A percentile compares a stretch with the other conserved stretches of the same genome.
These are phyloP conservation scores for Cryptococcus jaspeensis DNA, from an alignment of 1,284 basidiomycete species.

Conservation along the genomic window DNA sequence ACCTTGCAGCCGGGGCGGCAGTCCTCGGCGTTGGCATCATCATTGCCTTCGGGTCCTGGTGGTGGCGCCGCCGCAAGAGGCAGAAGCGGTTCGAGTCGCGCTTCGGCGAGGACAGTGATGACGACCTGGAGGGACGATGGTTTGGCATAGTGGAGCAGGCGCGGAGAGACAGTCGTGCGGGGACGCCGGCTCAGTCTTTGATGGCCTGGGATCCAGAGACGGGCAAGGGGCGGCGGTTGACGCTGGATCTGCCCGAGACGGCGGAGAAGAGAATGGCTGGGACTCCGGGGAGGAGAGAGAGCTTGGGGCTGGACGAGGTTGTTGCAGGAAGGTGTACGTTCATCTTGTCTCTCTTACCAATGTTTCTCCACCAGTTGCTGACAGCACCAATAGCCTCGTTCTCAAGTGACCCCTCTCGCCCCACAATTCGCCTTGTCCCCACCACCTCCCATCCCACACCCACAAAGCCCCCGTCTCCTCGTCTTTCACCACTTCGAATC, in stretches of 20 bases:
- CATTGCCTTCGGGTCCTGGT: conserved; percentile 7
- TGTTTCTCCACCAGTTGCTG: too few species aligned
- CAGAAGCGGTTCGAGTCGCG: conserved; percentile 8
- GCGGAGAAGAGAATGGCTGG: background rate
- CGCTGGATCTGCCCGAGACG: too few species aligned
- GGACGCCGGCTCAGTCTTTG: background rate
- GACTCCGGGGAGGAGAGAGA: background rate
- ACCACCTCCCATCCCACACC: too few species aligned
- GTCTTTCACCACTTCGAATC: too few species aligned
- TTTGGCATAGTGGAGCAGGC: background rate
- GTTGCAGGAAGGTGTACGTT: too few species aligned
- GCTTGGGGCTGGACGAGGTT: background rate
- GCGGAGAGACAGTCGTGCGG: too few species aligned
- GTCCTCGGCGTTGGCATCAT: conserved; percentile 9
- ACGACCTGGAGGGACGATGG: background rate
- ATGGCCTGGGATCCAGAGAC: conserved; percentile 3
- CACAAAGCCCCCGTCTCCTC: too few species aligned
- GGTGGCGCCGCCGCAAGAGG: conserved; percentile 3
- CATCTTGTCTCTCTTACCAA: too few species aligned
- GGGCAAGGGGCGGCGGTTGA: background rate
- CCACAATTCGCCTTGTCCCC: too few species aligned
- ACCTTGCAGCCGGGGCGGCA: conserved; percentile 10
- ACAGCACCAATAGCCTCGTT: too few species aligned
- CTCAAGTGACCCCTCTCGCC: too few species aligned
- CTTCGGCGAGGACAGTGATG: conserved; percentile 6